Conservation (phyloP, 768 basidiomycete species). For the Suillus variegatus region DNA sequence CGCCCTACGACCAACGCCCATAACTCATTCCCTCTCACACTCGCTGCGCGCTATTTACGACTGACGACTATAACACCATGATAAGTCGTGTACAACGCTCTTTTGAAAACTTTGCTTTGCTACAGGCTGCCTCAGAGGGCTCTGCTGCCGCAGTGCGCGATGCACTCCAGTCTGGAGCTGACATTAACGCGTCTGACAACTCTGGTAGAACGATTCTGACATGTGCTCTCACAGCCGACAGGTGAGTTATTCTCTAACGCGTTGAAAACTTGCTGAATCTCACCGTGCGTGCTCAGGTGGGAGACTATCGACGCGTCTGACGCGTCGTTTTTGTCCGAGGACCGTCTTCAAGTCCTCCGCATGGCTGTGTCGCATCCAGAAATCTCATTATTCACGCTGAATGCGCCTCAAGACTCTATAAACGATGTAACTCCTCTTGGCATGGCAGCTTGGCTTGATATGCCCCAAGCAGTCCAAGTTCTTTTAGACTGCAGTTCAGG, state of each 20-base stretch:
- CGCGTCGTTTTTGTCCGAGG: constrained; percentile 63
- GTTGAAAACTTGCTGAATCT: constrained; percentile 10
- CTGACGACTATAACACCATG: constrained; percentile 35
- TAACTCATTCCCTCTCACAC: background rate
- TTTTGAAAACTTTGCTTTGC: constrained; percentile 45
- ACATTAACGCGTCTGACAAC: constrained; percentile 66
- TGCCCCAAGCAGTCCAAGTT: constrained; percentile 56
- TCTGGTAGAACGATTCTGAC: constrained; percentile 65
- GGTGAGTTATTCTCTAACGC: constrained; percentile 42
- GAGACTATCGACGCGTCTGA: constrained; percentile 66
- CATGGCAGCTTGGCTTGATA: constrained; percentile 78
- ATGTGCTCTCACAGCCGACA: constrained; percentile 70
- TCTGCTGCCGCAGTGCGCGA: constrained; percentile 53
- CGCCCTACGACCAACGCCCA: constrained; percentile 18
- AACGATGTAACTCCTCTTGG: constrained; percentile 77
- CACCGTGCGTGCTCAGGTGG: constrained; percentile 49
- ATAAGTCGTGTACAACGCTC: constrained; percentile 40
- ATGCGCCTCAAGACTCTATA: constrained; percentile 70
- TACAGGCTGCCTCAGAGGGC: constrained; percentile 58
- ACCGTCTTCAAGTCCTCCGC: constrained; percentile 59
- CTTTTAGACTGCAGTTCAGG: constrained; percentile 66
- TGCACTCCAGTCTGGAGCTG: constrained; percentile 60
- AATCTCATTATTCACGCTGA: constrained; percentile 68
- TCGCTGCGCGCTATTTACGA: constrained; percentile 26
- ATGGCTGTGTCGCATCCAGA: constrained; percentile 55